Percentiles rank a stretch among this genome's conserved stretches.
phyloP scores from a whole-genome alignment of 345 rosid species.

The Gossypium arboreum region DNA sequence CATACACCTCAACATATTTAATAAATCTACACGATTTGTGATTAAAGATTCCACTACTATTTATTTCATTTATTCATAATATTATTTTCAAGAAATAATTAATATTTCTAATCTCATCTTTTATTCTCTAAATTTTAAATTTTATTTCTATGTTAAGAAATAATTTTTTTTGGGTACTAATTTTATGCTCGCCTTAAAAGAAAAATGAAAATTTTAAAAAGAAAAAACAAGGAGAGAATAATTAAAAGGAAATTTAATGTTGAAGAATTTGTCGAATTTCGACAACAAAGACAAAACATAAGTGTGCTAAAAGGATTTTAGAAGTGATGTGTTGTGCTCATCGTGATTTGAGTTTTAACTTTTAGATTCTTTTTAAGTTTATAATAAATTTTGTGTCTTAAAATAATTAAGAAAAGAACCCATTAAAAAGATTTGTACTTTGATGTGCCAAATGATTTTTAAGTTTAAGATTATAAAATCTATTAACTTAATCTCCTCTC shows the following conservation, averaged over 20 bases:
- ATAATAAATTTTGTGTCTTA: background rate
- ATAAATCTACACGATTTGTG: background rate
- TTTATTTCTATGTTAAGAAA: too few species aligned
- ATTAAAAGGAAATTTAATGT: background rate
- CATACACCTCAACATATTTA: background rate
- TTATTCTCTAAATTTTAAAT: too few species aligned
- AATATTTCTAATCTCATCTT: too few species aligned
- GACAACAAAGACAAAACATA: background rate
- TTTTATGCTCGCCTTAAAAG: background rate
- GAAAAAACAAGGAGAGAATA: background rate
- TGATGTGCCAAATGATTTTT: background rate
- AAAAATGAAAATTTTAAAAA: background rate
- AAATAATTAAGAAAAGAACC: background rate
- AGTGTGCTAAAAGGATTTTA: background rate
- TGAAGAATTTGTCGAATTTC: slow-evolving; percentile 2
- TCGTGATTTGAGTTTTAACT: background rate
- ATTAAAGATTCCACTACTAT: too few species aligned
- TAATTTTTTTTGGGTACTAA: background rate
- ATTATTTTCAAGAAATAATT: too few species aligned
- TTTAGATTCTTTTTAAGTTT: background rate
- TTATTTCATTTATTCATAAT: background rate
- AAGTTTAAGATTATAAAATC: background rate
- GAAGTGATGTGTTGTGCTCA: background rate
- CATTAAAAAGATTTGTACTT: background rate
- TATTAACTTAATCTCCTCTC: too few species aligned